Conservation (phyloP, 1,284 basidiomycete species). For the Tetrapyrgos nigripes region DNA sequence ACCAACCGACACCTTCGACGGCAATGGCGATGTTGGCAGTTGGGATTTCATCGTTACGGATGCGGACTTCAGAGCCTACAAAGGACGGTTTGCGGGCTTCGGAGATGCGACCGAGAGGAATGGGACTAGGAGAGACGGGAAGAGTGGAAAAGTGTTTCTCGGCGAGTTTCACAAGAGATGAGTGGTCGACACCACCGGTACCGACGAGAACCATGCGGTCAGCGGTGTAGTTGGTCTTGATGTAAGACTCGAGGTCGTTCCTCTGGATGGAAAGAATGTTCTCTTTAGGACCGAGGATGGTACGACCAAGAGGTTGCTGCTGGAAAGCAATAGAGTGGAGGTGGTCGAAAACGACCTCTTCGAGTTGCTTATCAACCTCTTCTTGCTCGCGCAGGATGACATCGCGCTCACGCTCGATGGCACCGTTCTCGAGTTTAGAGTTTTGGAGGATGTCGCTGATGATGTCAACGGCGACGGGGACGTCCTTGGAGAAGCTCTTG, state of each 20-base stretch:
- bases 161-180: slow-evolving; percentile 93
- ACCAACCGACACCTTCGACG: slow-evolving; percentile 98
- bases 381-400: slow-evolving; percentile 98
- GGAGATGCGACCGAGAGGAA: slow-evolving; percentile 80
- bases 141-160: slow-evolving; percentile 93
- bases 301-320: slow-evolving; percentile 94
- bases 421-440: slow-evolving; percentile 89
- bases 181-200: slow-evolving; percentile 94
- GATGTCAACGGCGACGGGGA: slow-evolving; percentile 92
- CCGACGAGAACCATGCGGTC: slow-evolving; percentile 99
- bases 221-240: slow-evolving; percentile 97
- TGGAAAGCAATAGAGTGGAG: slow-evolving; percentile 97
- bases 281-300: slow-evolving; percentile 96
- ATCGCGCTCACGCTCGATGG: slow-evolving; percentile 96
- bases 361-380: slow-evolving; percentile 98
- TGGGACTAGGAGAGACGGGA: slow-evolving; percentile 88
- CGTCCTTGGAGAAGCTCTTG: slow-evolving; percentile 98
- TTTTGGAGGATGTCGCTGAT: slow-evolving; percentile 99
- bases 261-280: slow-evolving; percentile 97
- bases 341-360: slow-evolving; percentile 99
- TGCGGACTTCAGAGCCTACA: slow-evolving; percentile 94
- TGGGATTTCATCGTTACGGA: slow-evolving; percentile 91
- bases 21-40: slow-evolving; percentile 96
- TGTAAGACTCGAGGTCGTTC: slow-evolving; percentile 90
- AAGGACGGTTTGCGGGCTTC: slow-evolving; percentile 83